Base-by-base conservation (phyloP, 768 basidiomycete species). In the Trametes cingulata region DNA sequence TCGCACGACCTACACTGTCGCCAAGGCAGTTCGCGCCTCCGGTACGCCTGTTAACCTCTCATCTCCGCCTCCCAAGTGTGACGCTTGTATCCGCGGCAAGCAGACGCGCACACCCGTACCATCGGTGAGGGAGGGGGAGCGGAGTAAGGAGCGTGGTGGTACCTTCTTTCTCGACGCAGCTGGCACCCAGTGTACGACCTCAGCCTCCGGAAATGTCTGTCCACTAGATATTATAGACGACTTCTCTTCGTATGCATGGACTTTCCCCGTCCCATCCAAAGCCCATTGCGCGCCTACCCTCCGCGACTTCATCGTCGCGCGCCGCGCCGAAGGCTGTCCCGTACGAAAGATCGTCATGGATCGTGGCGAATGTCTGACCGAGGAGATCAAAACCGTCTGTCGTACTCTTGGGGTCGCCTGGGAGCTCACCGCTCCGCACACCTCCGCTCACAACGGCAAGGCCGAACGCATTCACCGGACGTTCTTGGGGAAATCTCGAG, bases 151-250 rank as follows among this genome's bases (percentile, higher is more conserved):
- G 36, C 24, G 53, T 76, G 46, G 74, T 70, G 42, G 69, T 20
- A 22, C 65, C 19, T 69, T 77, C 3, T 74, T 66, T 53, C 66
- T 75, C 42, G 74, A 78, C 48, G 48, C 77, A 13, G 60, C 66
- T 19, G 68, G 56, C 19, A 2, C 17, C 8, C 50, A 51, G 42
- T 56, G 29, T 29, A 43, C 46, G 10, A 15, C 9, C 17, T 62
- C 61, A 4, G 56, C 54, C 5, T 33, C 25, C 6, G 56, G 61
- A 22, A 62, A 62, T 25, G 2, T 56, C 63, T 22, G n/a, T n/a
- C n/a, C n/a, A n/a, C 70, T 77, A 69, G 68, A 76, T 58, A 69
- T 78, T 19, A 66, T 78, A 12, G 74, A 77, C 58, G 72, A 77
- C 52, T 68, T 22, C 42, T 66, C 73, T 0, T 68, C 66, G 6